Base-by-base conservation (phyloP, 306 rosid species). In the Rosa rugosa region DNA sequence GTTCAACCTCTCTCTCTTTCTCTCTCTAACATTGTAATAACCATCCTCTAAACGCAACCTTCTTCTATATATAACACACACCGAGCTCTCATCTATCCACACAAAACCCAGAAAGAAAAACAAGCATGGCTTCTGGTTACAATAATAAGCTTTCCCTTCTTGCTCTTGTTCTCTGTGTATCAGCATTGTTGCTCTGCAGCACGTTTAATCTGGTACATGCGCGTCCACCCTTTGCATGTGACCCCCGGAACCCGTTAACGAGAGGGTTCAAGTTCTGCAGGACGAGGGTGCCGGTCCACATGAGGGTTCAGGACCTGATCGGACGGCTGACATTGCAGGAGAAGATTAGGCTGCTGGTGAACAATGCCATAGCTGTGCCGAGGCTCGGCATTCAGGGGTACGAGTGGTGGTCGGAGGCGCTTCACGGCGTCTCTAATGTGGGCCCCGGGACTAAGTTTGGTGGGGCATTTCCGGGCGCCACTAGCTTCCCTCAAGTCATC, bases 401-500 rank as follows among this genome's bases (percentile, higher is more conserved):
- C 27, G 98, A 95, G 76, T 95, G 99, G 99, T 95, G 92, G 92
- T 89, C 92, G 5, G 92, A 89, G 83, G 92, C 92, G 1, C 92
- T 89, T 75, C 92, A 89, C 12, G 99, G 99, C 0, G 99, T 95
- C 3, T 95, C 99, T n/a, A 82, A 95, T 68, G 91, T 86, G 63
- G 99, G 99, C 2, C 99, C 99, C 4, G 99, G 97, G 0, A 85
- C 95, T 18, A 93, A 80, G 89, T 95, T 95, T 14, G 94, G 94
- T 31, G 97, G 97, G 75, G 57, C 94, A 79, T 91, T 85, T 70
- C 93, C 88, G 1, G 93, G 85, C 11, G 98, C 99, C 84, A 95
- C 99, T 31, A 89, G 90, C 42, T 95, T 95, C 83, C 99, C 99
- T 16, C 98, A 95, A 31, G 99, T 95, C 88, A 95, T 95, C 91